Conservation (phyloP, 1,284 basidiomycete genomes). For the Neolentinus lepideus region DNA sequence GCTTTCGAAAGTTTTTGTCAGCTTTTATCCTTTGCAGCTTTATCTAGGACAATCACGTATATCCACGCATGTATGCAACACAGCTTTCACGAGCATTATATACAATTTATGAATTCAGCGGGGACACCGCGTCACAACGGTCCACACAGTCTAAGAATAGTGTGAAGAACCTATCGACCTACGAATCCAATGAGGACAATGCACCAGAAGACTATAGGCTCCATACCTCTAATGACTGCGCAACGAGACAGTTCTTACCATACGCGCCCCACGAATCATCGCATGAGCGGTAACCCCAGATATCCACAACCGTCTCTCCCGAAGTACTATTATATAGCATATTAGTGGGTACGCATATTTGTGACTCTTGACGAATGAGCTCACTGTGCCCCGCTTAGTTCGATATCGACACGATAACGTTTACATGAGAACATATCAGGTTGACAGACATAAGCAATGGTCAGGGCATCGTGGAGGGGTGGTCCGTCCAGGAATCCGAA, state of each 20-base stretch:
- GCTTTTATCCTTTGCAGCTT: neutral
- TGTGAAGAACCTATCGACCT: conserved; percentile 62
- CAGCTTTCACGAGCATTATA: neutral
- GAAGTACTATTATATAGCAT: neutral
- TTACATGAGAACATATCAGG: conserved; percentile 55
- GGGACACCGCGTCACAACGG: conserved; percentile 50
- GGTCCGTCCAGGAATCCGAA: conserved; percentile 75
- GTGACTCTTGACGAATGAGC: conserved; percentile 10
- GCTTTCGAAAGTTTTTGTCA: neutral
- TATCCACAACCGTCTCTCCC: conserved; percentile 73
- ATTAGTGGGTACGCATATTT: neutral
- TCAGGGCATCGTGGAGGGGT: conserved; percentile 78
- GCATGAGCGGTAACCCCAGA: conserved; percentile 52
- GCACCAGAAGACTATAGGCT: neutral
- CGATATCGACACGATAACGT: conserved; percentile 71
- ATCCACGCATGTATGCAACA: no score
- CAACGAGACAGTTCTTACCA: conserved; percentile 70
- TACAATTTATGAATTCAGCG: conserved; percentile 31
- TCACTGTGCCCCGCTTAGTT: conserved; percentile 55
- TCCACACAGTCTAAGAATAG: conserved; percentile 54
- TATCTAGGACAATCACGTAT: neutral
- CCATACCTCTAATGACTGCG: conserved; percentile 58
- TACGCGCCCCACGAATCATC: conserved; percentile 59
- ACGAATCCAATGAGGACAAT: conserved; percentile 2
- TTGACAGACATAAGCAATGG: conserved; percentile 61